phyloP scores from a whole-genome alignment of 2,329 filamentous ascomycete species.

The Sclerotinia spermophila region DNA sequence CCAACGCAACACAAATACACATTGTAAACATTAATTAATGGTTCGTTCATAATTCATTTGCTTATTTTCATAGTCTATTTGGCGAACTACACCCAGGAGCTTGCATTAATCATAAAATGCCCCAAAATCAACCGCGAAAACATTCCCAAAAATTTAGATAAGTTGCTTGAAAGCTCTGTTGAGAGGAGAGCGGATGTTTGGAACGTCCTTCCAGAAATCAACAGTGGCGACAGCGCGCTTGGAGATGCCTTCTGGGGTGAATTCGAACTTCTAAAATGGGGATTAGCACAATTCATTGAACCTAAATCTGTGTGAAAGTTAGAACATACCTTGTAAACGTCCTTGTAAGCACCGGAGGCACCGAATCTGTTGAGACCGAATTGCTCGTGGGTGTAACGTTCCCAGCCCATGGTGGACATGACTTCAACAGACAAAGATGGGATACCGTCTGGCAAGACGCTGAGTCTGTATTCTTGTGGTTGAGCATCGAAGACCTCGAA shows the following conservation, averaged over 20 bases:
- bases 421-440: slow-evolving; percentile 92
- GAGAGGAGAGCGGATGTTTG: slow-evolving; percentile 88
- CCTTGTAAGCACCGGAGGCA: slow-evolving; percentile 94
- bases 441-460: slow-evolving; percentile 89
- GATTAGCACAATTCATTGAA: slow-evolving; percentile 39
- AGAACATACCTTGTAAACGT: slow-evolving; percentile 80
- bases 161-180: slow-evolving; percentile 98
- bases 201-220: slow-evolving; percentile 93
- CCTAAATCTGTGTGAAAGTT: not conserved
- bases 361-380: slow-evolving; percentile 99
- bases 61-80: slow-evolving; percentile 20
- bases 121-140: slow-evolving; percentile 10
- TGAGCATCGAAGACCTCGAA: slow-evolving; percentile 96
- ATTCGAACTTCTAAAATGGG: slow-evolving; percentile 84
- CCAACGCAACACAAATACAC: slow-evolving; percentile 11
- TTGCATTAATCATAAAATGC: slow-evolving; percentile 13
- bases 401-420: slow-evolving; percentile 97
- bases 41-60: slow-evolving; percentile 16
- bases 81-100: slow-evolving; percentile 7
- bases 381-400: slow-evolving; percentile 98
- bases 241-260: slow-evolving; percentile 92
- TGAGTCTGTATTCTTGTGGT: slow-evolving; percentile 90
- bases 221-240: slow-evolving; percentile 91
- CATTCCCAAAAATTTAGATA: slow-evolving; percentile 57
- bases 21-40: not conserved